Base-by-base conservation (phyloP, 1,284 basidiomycete genomes). In the Apiotrichum domesticum region DNA sequence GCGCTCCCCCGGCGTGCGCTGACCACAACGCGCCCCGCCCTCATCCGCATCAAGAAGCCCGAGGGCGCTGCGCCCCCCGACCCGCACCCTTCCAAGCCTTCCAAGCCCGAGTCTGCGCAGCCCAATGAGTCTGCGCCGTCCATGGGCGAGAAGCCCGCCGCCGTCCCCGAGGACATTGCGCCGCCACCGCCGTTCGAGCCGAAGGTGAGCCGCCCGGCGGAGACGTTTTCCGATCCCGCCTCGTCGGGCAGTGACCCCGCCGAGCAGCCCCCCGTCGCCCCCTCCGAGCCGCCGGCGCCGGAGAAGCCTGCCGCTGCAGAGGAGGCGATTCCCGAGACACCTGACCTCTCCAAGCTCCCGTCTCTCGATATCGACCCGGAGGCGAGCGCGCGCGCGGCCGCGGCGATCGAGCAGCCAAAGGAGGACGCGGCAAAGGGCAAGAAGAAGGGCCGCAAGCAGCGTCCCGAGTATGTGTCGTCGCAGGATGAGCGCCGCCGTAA, bases 401-500 rank as follows among this genome's bases (percentile, higher is more conserved):
- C 52, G 10, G 51, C 66, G 11, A 64, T 71, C 40, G 66, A 65
- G 14, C 62, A 70, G 52, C 70, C 52, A n/a, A 59, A 64, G 49
- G 58, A 69, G 43, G 34, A 51, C 35, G 62, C 52, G 7, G 63
- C 62, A 43, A 57, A 63, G 43, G 53, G 51, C 32, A 58, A 51
- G 42, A 54, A 50, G 3, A 54, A 50, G 3, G 51, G 57, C 35
- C 52, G 35, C 35, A 40, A 54, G 62, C 56, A 70, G 70, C 35
- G 71, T 68, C 32, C 66, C 52, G 73, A 75, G 62, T 70, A 72
- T 55, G 69, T 73, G 55, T 87, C 87, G 21, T 84, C 85, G 54
- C 85, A 85, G 56, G 90, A 93, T 72, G 80, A 82, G 62, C 80
- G 80, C 65, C 80, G 87, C 58, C 78, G 80, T 57, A 76, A 80